Conservation (phyloP, 345 rosid species). For the Cardamine resedifolia region DNA sequence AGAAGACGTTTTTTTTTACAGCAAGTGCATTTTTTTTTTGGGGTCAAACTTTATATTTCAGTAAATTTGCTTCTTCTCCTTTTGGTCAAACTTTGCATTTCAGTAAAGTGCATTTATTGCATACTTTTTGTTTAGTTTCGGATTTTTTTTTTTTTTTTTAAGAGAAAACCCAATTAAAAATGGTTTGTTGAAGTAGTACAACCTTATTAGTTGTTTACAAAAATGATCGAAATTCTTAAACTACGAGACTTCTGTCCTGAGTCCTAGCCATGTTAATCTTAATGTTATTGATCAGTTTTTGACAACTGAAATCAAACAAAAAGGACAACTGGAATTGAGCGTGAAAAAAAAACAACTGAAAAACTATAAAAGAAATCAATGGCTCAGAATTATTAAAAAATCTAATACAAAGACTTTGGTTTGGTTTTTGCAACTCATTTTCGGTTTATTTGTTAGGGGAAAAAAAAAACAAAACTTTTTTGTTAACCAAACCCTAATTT, state of each 20-base stretch:
- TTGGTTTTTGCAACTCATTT: constrained; percentile 26
- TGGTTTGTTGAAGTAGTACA: neutral
- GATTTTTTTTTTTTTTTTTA: neutral
- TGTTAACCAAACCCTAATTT: constrained; percentile 35
- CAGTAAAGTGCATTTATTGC: neutral
- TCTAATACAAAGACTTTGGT: constrained; percentile 11
- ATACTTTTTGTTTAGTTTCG: neutral
- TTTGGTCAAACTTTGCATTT: neutral
- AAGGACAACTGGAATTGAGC: constrained; percentile 22
- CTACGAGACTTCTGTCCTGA: constrained; percentile 22
- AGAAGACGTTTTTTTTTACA: neutral
- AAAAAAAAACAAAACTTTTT: neutral
- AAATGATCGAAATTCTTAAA: neutral
- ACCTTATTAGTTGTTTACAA: neutral
- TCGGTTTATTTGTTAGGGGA: neutral
- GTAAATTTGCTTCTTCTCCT: neutral
- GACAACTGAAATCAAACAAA: constrained; percentile 10
- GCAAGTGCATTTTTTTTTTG: neutral
- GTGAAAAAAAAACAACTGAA: neutral
- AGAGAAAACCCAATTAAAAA: neutral
- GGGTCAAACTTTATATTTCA: neutral
- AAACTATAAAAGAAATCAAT: constrained; percentile 4
- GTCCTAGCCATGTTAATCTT: constrained; percentile 15
- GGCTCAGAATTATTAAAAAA: neutral
- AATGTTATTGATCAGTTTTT: constrained; percentile 21